Percentiles rank a stretch among this genome's conserved stretches.
phyloP scores from a whole-genome alignment of 2,329 filamentous ascomycete species.

The Pseudogymnoascus verrucosus region DNA sequence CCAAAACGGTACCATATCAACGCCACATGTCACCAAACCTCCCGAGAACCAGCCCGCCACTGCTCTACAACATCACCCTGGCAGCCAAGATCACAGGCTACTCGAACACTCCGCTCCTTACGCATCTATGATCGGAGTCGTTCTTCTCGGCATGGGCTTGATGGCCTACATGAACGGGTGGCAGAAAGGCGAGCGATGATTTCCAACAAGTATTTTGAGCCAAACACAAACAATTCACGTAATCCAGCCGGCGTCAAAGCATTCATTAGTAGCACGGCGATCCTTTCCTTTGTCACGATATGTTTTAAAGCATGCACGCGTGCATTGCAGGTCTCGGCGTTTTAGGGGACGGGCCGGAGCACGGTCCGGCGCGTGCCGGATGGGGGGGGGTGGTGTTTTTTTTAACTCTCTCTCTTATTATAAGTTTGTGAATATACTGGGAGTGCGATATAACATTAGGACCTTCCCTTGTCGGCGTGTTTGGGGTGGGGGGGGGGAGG shows the following conservation, averaged over 20 bases:
- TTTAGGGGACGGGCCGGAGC: constrained; percentile 6
- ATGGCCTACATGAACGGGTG: constrained; percentile 85
- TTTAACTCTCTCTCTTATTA: neutral
- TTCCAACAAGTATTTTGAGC: constrained; percentile 1
- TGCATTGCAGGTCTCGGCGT: constrained; percentile 3
- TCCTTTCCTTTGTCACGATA: neutral
- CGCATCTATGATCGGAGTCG: constrained; percentile 74
- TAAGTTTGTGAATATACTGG: constrained; percentile 5
- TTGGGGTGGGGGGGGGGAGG: neutral
- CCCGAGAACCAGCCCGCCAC: neutral
- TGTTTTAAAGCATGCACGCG: constrained; percentile 8
- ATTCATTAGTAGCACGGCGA: neutral
- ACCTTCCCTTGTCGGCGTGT: too few relatives aligned
- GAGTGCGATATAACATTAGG: constrained; percentile 6
- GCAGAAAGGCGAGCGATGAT: constrained; percentile 40
- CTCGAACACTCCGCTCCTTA: constrained; percentile 59
- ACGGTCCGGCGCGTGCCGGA: neutral
- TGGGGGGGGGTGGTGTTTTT: neutral
- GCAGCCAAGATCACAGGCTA: constrained; percentile 35
- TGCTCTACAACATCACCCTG: constrained; percentile 22
- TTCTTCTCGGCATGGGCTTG: constrained; percentile 70
- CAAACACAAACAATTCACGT: neutral
- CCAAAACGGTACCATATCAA: neutral
- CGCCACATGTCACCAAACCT: constrained; percentile 8
- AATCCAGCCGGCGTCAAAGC: constrained; percentile 3